A percentile compares a stretch with the other conserved stretches of the same genome.
phyloP scores from a whole-genome alignment of 179 eudicot genomes.

The Actinidia arguta region DNA sequence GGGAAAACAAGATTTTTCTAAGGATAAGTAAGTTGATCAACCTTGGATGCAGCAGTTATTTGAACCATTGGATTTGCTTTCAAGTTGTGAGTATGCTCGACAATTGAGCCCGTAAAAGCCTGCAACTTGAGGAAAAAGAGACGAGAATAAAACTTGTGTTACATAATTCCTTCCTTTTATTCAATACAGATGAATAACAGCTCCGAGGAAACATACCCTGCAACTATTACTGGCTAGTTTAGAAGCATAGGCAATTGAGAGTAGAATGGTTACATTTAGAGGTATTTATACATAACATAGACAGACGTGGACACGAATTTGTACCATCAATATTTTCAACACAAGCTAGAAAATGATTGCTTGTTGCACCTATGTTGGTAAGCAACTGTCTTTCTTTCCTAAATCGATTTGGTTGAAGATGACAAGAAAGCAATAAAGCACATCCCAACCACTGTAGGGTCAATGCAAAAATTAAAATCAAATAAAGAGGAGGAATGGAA shows the following conservation, averaged over 20 bases:
- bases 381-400: neutral
- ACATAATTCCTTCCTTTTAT: neutral
- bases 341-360: neutral
- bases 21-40: neutral
- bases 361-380: neutral
- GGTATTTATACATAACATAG: neutral
- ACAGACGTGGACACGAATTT: neutral
- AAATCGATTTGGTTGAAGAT: neutral
- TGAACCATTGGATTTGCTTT: conserved; percentile 38
- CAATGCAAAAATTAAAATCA: neutral
- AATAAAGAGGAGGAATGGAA: neutral
- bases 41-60: conserved; percentile 32
- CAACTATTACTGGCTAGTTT: conserved; percentile 40
- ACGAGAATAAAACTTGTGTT: neutral
- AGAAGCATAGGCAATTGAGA: conserved; percentile 16
- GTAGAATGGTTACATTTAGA: neutral
- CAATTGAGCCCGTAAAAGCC: conserved; percentile 81
- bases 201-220: conserved; percentile 39
- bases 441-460: neutral
- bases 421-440: neutral
- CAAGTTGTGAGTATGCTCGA: conserved; percentile 68
- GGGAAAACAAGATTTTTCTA: neutral
- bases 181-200: neutral
- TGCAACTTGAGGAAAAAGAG: conserved; percentile 29
- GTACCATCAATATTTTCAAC: neutral